phyloP scores from a whole-genome alignment of 768 basidiomycete species.

The Rhodosporidiobolus sp. region DNA sequence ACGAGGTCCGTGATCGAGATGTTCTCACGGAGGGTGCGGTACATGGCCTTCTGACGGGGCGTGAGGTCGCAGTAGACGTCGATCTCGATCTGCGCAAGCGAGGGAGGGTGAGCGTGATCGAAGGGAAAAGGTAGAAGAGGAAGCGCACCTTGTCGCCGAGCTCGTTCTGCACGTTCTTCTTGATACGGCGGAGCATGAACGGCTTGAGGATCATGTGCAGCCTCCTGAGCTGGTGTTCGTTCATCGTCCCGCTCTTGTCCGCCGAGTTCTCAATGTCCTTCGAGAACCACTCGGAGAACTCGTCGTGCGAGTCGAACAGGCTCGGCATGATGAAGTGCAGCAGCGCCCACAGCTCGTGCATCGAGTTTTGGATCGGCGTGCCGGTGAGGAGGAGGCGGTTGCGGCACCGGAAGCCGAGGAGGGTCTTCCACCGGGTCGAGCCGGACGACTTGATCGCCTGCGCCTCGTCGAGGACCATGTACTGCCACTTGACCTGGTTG shows the following conservation, averaged over 20 bases:
- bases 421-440: constrained; percentile 93
- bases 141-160: constrained; percentile 85
- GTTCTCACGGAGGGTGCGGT: constrained; percentile 82
- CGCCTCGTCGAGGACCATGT: constrained; percentile 99
- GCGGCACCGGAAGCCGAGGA: constrained; percentile 90
- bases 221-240: constrained; percentile 89
- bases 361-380: constrained; percentile 97
- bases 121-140: background rate
- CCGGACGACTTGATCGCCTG: constrained; percentile 99
- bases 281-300: constrained; percentile 99
- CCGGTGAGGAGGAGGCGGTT: constrained; percentile 93
- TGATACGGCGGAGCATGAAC: constrained; percentile 96
- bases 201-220: constrained; percentile 99
- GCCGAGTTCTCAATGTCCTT: constrained; percentile 97
- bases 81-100: constrained; percentile 72
- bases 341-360: constrained; percentile 99
- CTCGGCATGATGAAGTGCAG: constrained; percentile 99
- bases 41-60: constrained; percentile 83
- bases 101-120: background rate
- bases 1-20: constrained; percentile 92
- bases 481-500: constrained; percentile 97
- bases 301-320: constrained; percentile 96
- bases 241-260: constrained; percentile 78
- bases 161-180: constrained; percentile 98
- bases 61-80: constrained; percentile 93